Base-by-base conservation (phyloP, 257 asterid species). In the Gynochthodes officinalis region DNA sequence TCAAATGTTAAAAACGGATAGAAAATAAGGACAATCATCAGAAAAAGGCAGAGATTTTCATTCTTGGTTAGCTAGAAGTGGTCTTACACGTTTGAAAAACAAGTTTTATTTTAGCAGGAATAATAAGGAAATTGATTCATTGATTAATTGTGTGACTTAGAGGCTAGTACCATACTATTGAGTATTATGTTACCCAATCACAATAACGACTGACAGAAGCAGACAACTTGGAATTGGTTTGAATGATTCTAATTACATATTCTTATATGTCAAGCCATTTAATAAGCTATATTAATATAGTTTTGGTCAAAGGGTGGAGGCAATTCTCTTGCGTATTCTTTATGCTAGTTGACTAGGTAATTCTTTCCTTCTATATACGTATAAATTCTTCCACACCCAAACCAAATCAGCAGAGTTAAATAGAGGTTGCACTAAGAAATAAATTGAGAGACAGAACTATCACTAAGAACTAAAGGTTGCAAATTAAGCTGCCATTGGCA, bases 301-400 rank as follows among this genome's bases (percentile, higher is more conserved):
- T 18, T 50, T 48, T 50, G 57, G 57, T 50, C 57, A 50, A 18
- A 50, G 57, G 57, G 13, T 48, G 21, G 53, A 48, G 2, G 2
- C 7, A 48, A 48, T 33, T 30, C 33, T 61, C 27, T 23, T 46
- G 6, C 67, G n/a, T n/a, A n/a, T n/a, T n/a, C n/a, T n/a, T n/a
- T n/a, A n/a, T n/a, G n/a, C 25, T n/a, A 35, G 14, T 63, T 63
- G 68, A 63, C 68, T 37, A 18, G 27, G 68, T 30, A 63, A 63
- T 35, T 7, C 32, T 10, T 59, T 28, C n/a, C 64, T 25, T 35
- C 49, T 10, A 63, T 63, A 37, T 63, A 63, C 0, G 10, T 8
- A 55, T 59, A 59, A 63, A 48, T 13, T 12, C 32, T 27, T 63
- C 68, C 68, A 18, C 1, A n/a, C 30, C 68, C 48, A 30, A 50